Conservation (phyloP, 2,329 filamentous ascomycete genomes). For the Colletotrichum orbiculare region DNA sequence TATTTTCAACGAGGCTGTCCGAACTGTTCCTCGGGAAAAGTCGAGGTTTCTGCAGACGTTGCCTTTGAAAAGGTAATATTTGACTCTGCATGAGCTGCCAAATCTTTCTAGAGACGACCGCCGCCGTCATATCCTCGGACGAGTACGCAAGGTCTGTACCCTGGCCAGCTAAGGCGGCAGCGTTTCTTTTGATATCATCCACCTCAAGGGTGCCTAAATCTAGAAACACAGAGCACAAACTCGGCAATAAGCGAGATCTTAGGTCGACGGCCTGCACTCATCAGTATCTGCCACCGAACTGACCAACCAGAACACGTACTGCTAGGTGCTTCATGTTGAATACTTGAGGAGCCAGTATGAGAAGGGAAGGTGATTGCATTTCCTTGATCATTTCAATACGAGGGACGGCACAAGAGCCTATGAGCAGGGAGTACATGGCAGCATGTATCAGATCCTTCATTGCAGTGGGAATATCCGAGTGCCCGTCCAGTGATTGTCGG, state of each 20-base stretch:
- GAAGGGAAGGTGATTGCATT: conserved; percentile 40
- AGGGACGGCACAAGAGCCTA: neutral
- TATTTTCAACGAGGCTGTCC: neutral
- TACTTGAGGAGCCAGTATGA: conserved; percentile 47
- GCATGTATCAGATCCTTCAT: neutral
- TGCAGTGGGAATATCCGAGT: neutral
- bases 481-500: neutral
- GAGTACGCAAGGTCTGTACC: neutral
- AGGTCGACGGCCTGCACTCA: conserved; percentile 8
- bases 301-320: conserved; percentile 45
- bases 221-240: neutral
- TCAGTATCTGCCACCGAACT: neutral
- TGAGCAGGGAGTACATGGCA: conserved; percentile 19
- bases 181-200: neutral
- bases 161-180: neutral
- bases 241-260: conserved; percentile 6
- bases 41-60: no score
- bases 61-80: neutral
- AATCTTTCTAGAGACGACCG: neutral
- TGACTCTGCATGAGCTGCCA: neutral
- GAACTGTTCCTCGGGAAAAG: no score
- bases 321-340: conserved; percentile 50
- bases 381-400: conserved; percentile 37
- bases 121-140: neutral
- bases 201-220: conserved; percentile 3